These are phyloP conservation scores for Dichotomocladium elegans DNA, from an alignment of 371 early-diverging fungal genomes.

Conservation along the genomic window DNA sequence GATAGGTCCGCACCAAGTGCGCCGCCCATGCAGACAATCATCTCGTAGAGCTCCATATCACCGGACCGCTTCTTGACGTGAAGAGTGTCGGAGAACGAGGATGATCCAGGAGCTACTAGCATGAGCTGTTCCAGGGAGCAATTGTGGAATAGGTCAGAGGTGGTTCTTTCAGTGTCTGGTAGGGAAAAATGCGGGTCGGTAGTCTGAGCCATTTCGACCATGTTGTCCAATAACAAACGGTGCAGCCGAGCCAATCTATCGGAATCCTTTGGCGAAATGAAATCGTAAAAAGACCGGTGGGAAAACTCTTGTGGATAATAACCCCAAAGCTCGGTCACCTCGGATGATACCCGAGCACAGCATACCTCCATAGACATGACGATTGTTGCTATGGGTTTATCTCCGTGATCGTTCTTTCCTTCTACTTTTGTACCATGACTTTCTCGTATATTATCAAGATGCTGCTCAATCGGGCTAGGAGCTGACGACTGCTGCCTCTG, in stretches of 20 bases:
- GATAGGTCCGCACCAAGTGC: slow-evolving; percentile 40
- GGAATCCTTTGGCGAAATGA: slow-evolving; percentile 35
- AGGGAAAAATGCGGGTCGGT: slow-evolving; percentile 12
- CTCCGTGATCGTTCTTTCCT: not conserved
- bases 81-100: slow-evolving; percentile 38
- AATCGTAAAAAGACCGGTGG: slow-evolving; percentile 45
- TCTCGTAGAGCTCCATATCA: slow-evolving; percentile 36
- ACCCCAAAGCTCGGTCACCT: slow-evolving; percentile 41
- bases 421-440: slow-evolving; percentile 4
- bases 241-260: slow-evolving; percentile 37
- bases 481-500: not conserved
- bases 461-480: not conserved
- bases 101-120: slow-evolving; percentile 22
- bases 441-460: not conserved
- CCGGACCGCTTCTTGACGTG: slow-evolving; percentile 36
- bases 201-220: slow-evolving; percentile 22
- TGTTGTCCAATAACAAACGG: slow-evolving; percentile 36
- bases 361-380: slow-evolving; percentile 46
- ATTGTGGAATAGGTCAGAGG: slow-evolving; percentile 29
- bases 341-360: slow-evolving; percentile 49
- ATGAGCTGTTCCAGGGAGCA: slow-evolving; percentile 24
- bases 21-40: slow-evolving; percentile 45
- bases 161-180: slow-evolving; percentile 35
- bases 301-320: slow-evolving; percentile 50
- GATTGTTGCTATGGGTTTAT: slow-evolving; percentile 1